A percentile compares a stretch with the other conserved stretches of the same genome.
Conservation (phyloP, 1,284 basidiomycete genomes). For the Coriolopsis trogii region DNA sequence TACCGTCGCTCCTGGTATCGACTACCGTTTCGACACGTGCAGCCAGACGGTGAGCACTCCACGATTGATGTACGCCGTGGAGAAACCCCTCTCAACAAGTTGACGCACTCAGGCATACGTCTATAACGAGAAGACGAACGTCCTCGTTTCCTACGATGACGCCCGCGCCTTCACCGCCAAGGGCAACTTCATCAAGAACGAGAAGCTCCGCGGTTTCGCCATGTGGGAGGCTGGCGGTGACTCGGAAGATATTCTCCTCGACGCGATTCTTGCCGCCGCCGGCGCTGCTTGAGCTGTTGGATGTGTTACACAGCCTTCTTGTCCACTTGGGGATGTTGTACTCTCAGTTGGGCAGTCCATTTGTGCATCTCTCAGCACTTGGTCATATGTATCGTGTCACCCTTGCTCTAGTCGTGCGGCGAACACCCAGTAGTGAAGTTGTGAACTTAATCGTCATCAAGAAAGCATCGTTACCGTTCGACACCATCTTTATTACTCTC, state of each 20-base stretch:
- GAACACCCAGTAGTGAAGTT: no score
- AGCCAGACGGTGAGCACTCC: slow-evolving; percentile 39
- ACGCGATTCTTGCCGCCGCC: slow-evolving; percentile 48
- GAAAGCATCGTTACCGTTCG: no score
- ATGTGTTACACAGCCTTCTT: neutral
- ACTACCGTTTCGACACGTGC: slow-evolving; percentile 60
- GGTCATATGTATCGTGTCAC: no score
- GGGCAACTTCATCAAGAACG: slow-evolving; percentile 56
- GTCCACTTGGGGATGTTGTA: no score
- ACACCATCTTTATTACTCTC: no score
- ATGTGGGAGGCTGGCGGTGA: slow-evolving; percentile 71
- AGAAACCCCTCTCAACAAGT: neutral
- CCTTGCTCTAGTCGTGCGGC: no score
- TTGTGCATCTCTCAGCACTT: no score
- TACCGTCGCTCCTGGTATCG: slow-evolving; percentile 48
- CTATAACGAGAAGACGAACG: slow-evolving; percentile 53
- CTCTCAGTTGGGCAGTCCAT: no score
- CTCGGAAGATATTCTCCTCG: slow-evolving; percentile 54
- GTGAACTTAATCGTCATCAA: no score
- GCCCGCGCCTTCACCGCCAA: slow-evolving; percentile 59
- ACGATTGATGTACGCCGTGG: neutral
- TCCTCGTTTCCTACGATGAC: slow-evolving; percentile 68
- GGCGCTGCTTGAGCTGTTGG: slow-evolving; percentile 34
- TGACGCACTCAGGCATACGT: slow-evolving; percentile 52
- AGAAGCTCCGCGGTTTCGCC: slow-evolving; percentile 61